Conservation (phyloP, 257 asterid species). For the Solanum lignicaule region DNA sequence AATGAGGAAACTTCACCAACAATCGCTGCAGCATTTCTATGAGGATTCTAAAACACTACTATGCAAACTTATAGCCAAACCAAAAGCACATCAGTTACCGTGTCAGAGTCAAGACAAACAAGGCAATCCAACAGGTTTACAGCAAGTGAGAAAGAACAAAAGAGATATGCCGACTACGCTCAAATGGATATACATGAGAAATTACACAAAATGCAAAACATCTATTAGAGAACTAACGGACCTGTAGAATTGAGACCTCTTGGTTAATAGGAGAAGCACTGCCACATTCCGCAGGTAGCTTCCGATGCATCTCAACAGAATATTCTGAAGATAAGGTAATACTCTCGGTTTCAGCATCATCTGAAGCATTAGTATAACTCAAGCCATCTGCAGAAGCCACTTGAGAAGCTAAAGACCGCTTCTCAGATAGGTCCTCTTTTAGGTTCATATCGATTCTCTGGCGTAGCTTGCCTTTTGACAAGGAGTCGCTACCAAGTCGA, state of each 20-base stretch:
- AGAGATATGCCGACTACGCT: background rate
- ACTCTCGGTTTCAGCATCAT: conserved; percentile 25
- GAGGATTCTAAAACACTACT: background rate
- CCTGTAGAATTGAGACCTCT: conserved; percentile 34
- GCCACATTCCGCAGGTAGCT: conserved; percentile 14
- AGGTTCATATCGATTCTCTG: conserved; percentile 22
- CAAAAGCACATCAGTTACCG: background rate
- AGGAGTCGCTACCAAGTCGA: conserved; percentile 26
- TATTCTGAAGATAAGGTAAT: conserved; percentile 17
- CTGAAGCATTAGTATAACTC: conserved; percentile 21
- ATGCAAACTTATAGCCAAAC: background rate
- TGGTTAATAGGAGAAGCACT: conserved; percentile 18
- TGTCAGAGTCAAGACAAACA: background rate
- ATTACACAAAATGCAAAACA: background rate
- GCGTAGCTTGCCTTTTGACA: conserved; percentile 25
- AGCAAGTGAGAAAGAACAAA: background rate
- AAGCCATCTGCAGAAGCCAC: conserved; percentile 1
- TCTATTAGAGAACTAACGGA: conserved; percentile 9
- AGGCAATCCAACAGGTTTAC: background rate
- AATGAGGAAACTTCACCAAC: background rate
- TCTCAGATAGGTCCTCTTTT: conserved; percentile 19
- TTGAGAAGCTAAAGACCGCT: conserved; percentile 16
- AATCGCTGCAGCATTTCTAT: background rate
- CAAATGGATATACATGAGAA: background rate
- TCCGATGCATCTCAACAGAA: conserved; percentile 14